Evolutionary conservation across 768 basidiomycete species (phyloP).

Genomic region (Paxillus ammoniavirescens): DNA sequence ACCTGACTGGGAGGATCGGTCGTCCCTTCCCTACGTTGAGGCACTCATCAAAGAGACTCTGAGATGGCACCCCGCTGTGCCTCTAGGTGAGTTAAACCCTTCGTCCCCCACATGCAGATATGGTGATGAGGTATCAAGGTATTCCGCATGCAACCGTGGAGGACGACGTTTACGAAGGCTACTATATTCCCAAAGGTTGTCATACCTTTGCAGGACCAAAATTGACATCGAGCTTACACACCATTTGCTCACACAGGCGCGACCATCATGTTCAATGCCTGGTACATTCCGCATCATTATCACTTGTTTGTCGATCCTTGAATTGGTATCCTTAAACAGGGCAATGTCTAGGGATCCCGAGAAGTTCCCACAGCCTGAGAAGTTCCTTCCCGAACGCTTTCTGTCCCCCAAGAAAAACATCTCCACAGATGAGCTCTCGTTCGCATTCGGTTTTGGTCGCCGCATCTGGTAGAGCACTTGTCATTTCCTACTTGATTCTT

Average conservation of each 20-base stretch:
- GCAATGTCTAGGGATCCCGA: conserved; percentile 36
- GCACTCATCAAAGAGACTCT: conserved; percentile 22
- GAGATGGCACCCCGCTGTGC: conserved; percentile 22
- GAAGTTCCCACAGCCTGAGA: conserved; percentile 36
- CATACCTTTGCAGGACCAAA: background rate
- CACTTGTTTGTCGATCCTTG: background rate
- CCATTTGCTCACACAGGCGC: conserved; percentile 8
- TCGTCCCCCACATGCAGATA: background rate
- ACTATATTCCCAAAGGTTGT: conserved; percentile 52
- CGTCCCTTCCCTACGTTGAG: conserved; percentile 20
- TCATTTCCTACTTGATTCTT: background rate
- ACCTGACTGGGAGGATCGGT: conserved; percentile 17
- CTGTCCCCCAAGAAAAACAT: conserved; percentile 8
- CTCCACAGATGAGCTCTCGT: conserved; percentile 14
- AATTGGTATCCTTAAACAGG: conserved; percentile 12
- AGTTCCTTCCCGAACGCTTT: conserved; percentile 39
- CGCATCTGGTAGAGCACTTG: conserved; percentile 16
- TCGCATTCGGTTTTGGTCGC: conserved; percentile 43
- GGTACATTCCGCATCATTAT: conserved; percentile 6
- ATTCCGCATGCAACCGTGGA: conserved; percentile 33
- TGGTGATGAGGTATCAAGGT: conserved; percentile 8
- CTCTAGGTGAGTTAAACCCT: conserved; percentile 7
- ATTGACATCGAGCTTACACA: background rate
- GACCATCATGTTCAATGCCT: conserved; percentile 19
- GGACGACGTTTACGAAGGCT: conserved; percentile 43